Percentiles rank a stretch among this genome's conserved stretches.
Evolutionary conservation across 148 eudicot species (phyloP).

Genomic region (Persicaria maculosa): DNA sequence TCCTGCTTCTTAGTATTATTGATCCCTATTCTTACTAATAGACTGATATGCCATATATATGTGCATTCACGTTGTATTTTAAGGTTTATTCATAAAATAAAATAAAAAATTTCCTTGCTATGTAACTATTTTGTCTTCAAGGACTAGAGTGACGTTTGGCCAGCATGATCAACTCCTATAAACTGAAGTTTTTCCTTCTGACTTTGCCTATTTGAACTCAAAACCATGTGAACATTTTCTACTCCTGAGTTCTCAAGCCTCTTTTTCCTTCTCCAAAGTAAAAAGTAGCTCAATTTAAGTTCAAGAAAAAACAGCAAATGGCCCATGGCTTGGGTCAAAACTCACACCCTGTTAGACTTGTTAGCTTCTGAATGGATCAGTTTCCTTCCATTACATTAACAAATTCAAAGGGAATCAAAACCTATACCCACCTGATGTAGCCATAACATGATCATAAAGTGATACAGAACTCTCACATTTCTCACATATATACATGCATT

Average conservation of each 20-base stretch:
- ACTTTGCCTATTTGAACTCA: neutral
- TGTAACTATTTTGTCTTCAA: too few relatives aligned
- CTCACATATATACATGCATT: constrained; percentile 3
- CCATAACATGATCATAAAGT: neutral
- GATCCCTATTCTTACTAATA: neutral
- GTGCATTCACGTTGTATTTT: neutral
- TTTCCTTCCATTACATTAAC: neutral
- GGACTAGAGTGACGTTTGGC: too few relatives aligned
- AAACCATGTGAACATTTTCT: neutral
- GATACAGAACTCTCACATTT: neutral
- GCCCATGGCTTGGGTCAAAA: neutral
- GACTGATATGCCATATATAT: neutral
- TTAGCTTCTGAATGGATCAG: neutral
- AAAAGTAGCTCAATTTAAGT: neutral
- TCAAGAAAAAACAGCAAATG: neutral
- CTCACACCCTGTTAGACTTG: neutral
- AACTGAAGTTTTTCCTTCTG: too few relatives aligned
- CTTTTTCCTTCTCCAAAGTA: neutral
- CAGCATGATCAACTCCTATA: too few relatives aligned
- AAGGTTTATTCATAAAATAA: neutral
- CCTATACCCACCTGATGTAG: neutral
- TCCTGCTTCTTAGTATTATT: neutral
- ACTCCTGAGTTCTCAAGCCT: neutral
- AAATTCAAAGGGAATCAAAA: neutral
- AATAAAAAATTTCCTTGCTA: too few relatives aligned